Conservation (phyloP, 176 grass and related monocot genomes). For the Alopecurus myosuroides region DNA sequence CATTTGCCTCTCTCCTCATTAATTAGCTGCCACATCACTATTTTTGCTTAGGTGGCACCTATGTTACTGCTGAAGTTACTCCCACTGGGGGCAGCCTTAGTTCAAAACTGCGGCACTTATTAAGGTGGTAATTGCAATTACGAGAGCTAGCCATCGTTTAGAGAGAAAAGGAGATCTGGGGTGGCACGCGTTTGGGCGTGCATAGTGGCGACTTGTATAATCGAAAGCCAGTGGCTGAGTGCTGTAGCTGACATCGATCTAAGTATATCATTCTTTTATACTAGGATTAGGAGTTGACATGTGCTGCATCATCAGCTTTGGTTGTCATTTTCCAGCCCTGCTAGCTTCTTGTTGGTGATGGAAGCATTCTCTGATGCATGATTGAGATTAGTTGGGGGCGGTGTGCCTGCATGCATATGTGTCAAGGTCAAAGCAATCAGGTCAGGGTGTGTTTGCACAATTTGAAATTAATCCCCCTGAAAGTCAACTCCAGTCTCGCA, state of each 20-base stretch:
- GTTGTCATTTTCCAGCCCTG: neutral
- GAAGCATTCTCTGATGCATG: slow-evolving; percentile 19
- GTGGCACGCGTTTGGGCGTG: neutral
- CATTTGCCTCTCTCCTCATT: too few relatives aligned
- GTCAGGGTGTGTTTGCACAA: neutral
- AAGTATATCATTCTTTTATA: neutral
- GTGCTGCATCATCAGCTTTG: neutral
- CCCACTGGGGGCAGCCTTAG: too few relatives aligned
- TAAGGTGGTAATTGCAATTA: too few relatives aligned
- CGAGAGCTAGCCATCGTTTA: neutral
- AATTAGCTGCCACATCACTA: too few relatives aligned
- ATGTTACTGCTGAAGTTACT: too few relatives aligned
- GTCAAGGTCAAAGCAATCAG: slow-evolving; percentile 10
- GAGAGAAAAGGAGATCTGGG: neutral
- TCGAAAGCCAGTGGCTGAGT: neutral
- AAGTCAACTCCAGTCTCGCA: slow-evolving; percentile 20
- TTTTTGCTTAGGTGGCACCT: too few relatives aligned
- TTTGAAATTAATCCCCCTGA: neutral
- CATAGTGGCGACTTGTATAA: neutral
- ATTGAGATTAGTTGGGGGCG: slow-evolving; percentile 16
- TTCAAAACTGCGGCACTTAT: too few relatives aligned
- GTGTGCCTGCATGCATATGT: neutral
- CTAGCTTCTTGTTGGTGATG: neutral
- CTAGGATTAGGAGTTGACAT: slow-evolving; percentile 22
- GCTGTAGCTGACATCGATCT: neutral